Conservation (phyloP, 2,329 filamentous ascomycete species). For the Lecanicillium sp. region DNA sequence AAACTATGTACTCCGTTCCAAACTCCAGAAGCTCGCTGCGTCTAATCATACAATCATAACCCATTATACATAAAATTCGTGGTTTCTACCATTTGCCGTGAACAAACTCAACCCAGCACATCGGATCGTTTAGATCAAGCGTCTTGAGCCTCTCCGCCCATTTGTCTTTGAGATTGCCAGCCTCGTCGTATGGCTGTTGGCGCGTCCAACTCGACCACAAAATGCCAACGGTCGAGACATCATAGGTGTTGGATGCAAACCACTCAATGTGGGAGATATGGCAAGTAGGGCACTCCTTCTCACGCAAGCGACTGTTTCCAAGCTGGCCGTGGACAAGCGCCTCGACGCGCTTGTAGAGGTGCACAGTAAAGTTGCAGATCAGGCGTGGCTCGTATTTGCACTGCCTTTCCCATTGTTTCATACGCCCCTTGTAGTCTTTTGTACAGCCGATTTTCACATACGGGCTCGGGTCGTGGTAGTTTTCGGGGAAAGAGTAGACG, state of each 20-base stretch:
- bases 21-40: slow-evolving; percentile 1
- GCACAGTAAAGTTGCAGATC: slow-evolving; percentile 9
- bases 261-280: slow-evolving; percentile 17
- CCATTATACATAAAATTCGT: not conserved
- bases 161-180: slow-evolving; percentile 14
- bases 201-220: slow-evolving; percentile 21
- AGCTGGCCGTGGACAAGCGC: slow-evolving; percentile 21
- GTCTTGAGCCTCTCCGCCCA: slow-evolving; percentile 16
- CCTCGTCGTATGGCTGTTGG: slow-evolving; percentile 19
- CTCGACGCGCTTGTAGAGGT: slow-evolving; percentile 19
- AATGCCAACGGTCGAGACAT: slow-evolving; percentile 11
- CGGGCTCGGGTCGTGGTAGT: slow-evolving; percentile 7
- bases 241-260: slow-evolving; percentile 12
- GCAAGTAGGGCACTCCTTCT: slow-evolving; percentile 18
- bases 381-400: slow-evolving; percentile 18
- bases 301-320: slow-evolving; percentile 15
- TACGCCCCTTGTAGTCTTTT: slow-evolving; percentile 13
- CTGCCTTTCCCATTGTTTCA: slow-evolving; percentile 13
- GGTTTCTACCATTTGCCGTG: slow-evolving; percentile 1
- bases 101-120: slow-evolving; percentile 19
- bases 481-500: slow-evolving; percentile 16
- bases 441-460: slow-evolving; percentile 24
- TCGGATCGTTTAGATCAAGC: slow-evolving; percentile 16
- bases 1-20: slow-evolving; percentile 2
- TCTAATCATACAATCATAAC: slow-evolving; percentile 3